Base-by-base conservation (phyloP, 2,329 filamentous ascomycete species). In the Aspergillus japonicus region DNA sequence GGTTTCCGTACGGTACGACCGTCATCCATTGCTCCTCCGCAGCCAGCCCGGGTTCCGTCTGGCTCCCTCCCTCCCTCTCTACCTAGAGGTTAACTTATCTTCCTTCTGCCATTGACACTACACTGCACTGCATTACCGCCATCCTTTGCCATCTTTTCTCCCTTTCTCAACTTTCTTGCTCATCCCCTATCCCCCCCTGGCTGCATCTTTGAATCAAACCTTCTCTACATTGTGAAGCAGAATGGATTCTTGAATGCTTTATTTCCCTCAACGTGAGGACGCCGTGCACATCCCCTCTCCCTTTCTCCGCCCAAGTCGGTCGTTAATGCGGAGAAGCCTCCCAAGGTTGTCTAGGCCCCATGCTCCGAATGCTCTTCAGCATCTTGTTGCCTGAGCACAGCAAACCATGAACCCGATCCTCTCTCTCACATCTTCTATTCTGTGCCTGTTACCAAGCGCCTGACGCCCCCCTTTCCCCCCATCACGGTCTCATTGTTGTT, bases 261-360 rank as follows among this genome's bases (percentile, higher is more conserved):
- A 59, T 60, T 66, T 62, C 67, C 65, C 64, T 67, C 68, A 67
- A 66, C 56, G 60, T 69, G 62, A 63, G 61, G 63, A 70, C 66
- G 66, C 66, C 68, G 69, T 69, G 64, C 62, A 65, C 64, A 65
- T 58, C 57, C 57, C 64, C 61, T 59, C 61, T 63, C 24, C 62
- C 65, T 68, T 66, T 62, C 67, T 68, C 65, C 62, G 59, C 59
- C 62, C 54, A 60, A 44, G 39, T 19, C 39, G 39, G 57, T 65
- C 65, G 65, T 70, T 59, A 62, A 70, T 75, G 75, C 74, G 74
- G 74, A 76, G 75, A 77, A 76, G 73, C 73, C 33, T 73, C 69
- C 60, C 64, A 68, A 65, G 64, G 64, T 67, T 70, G 66, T 69
- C 65, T 67, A 69, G 66, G 69, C 65, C 65, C 61, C 61, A 66